Base-by-base conservation (phyloP, 805 yeast species). In the Cephaloascus fragrans region DNA sequence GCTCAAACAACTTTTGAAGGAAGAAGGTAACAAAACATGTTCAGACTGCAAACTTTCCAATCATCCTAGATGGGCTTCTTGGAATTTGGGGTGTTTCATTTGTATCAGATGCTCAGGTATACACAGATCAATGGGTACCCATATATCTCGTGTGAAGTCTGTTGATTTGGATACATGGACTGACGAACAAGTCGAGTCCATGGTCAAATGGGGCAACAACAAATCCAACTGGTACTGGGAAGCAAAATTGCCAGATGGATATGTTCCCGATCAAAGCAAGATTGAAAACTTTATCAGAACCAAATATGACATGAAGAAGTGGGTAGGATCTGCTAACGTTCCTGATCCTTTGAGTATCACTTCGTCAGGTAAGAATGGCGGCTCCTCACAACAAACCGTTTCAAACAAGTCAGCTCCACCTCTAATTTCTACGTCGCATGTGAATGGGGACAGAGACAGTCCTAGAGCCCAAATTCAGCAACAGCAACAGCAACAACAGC, bases 51-150 rank as follows among this genome's bases (percentile, higher is more conserved):
- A 93, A 58, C 72, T 79, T 0, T 73, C 90, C 12, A 73, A 82
- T 28, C 95, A 90, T 59, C 98, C 98, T 18, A 73, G 97, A 39
- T 90, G 98, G 98, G 96, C 97, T 9, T 81, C 94, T 16, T 90
- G 97, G 96, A 88, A 83, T 49, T 59, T 90, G 39, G 98, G 98
- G 18, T 77, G 93, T 41, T 89, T 93, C 52, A 74, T 90, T 33
- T 90, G 98, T 59, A 90, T 90, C 46, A 72, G 93, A 50, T 90
- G 98, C 60, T 89, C 97, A 1, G 98, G 98, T 2, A 83, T 90
- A 45, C 98, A 90, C 57, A 71, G 97, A 54, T 77, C 90, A 38
- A 78, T 90, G 81, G 97, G 98, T 1, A 89, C 97, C 0, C 98
- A 90, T 61, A 87, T 90, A 36, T 81, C 95, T 8, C 19, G 32